Evolutionary conservation across 1,139 yeast genomes (phyloP).

Genomic region (Sugiyamaella japonica): DNA sequence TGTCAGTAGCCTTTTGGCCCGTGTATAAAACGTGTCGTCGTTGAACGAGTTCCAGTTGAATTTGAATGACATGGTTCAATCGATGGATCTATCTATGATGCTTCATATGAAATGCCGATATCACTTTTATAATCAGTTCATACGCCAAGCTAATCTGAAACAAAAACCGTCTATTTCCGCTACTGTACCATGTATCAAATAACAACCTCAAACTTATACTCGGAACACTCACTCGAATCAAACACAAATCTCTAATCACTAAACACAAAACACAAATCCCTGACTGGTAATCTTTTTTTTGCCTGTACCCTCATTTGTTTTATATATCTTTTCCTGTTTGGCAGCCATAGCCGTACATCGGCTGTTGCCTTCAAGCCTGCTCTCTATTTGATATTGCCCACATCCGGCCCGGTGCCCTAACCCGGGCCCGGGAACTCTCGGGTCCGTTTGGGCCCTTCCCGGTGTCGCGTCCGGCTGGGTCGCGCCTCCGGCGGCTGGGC

Average conservation of each 20-base stretch:
- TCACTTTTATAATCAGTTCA: too few species aligned
- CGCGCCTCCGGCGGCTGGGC: not conserved
- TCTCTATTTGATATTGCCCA: slow-evolving; percentile 9
- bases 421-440: slow-evolving; percentile 11
- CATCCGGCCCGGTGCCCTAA: not conserved
- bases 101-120: too few species aligned
- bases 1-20: slow-evolving; percentile 69
- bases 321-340: too few species aligned
- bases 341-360: not conserved
- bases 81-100: too few species aligned
- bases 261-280: not conserved
- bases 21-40: slow-evolving; percentile 61
- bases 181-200: too few species aligned
- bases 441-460: not conserved
- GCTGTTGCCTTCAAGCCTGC: not conserved
- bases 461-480: too few species aligned
- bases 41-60: slow-evolving; percentile 81
- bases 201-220: not conserved
- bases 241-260: not conserved
- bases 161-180: too few species aligned
- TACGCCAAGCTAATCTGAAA: too few species aligned
- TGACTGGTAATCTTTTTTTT: not conserved
- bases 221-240: too few species aligned
- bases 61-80: slow-evolving; percentile 76
- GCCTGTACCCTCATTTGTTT: not conserved